A percentile compares a stretch with the other conserved stretches of the same genome.
Evolutionary conservation across 2,329 filamentous ascomycete species (phyloP).

Genomic region (Neospermospora avenae): DNA sequence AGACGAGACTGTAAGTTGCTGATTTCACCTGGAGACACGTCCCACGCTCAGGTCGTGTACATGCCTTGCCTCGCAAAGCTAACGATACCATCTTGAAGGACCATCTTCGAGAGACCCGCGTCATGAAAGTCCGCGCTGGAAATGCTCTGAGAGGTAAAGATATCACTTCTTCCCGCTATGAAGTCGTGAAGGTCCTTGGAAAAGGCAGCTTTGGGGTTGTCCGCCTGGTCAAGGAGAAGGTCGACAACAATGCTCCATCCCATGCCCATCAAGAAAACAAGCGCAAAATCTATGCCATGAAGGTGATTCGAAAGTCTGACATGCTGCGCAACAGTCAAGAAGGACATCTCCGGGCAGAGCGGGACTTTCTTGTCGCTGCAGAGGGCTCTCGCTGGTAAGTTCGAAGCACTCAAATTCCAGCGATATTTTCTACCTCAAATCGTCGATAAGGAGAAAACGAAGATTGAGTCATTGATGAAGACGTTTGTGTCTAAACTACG

Average conservation of each 20-base stretch:
- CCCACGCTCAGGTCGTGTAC: not conserved
- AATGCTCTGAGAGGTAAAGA: constrained; percentile 40
- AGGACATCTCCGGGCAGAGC: constrained; percentile 84
- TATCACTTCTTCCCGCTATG: constrained; percentile 63
- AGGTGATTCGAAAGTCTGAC: constrained; percentile 88
- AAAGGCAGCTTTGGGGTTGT: constrained; percentile 96
- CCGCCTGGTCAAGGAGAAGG: constrained; percentile 71
- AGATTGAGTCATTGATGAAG: not conserved
- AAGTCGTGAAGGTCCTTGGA: constrained; percentile 77
- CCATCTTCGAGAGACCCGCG: constrained; percentile 69
- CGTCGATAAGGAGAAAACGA: not conserved
- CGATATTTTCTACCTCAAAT: not conserved
- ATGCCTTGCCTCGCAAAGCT: not conserved
- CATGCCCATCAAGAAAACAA: constrained; percentile 21
- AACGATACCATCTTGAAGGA: constrained; percentile 36
- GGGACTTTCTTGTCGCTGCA: constrained; percentile 86
- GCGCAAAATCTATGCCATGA: constrained; percentile 85
- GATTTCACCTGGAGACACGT: too few species aligned
- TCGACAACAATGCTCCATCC: not conserved
- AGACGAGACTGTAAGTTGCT: constrained; percentile 52
- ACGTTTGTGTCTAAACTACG: not conserved
- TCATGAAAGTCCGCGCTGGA: constrained; percentile 59
- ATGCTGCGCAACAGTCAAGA: constrained; percentile 93
- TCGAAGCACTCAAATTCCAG: not conserved
- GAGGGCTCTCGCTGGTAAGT: constrained; percentile 76